Conservation (phyloP, 1,284 basidiomycete species). For the Boletus holoroseus region DNA sequence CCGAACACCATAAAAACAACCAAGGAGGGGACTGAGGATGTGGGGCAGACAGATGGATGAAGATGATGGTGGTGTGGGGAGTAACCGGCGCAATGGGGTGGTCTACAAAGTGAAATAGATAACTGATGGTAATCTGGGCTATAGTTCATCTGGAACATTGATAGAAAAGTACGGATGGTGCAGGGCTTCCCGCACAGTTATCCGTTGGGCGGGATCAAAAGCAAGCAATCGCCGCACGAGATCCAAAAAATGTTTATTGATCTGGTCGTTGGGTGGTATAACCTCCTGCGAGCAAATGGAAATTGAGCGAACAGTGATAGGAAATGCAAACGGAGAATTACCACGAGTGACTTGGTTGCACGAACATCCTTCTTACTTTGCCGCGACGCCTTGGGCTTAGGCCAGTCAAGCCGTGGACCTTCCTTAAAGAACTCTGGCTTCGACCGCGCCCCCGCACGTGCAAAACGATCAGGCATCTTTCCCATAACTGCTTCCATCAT, state of each 20-base stretch:
- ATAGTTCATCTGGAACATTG: constrained; percentile 56
- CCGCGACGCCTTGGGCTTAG: constrained; percentile 78
- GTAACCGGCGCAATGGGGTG: constrained; percentile 26
- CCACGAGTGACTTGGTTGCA: constrained; percentile 74
- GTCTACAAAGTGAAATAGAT: constrained; percentile 37
- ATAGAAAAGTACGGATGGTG: constrained; percentile 80
- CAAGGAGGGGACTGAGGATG: constrained; percentile 25
- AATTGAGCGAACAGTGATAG: constrained; percentile 12
- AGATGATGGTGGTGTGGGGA: constrained; percentile 20
- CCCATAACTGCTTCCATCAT: constrained; percentile 99
- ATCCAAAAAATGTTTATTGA: constrained; percentile 80
- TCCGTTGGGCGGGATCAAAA: constrained; percentile 86
- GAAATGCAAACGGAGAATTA: constrained; percentile 35
- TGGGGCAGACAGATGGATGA: constrained; percentile 25
- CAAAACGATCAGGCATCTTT: constrained; percentile 86
- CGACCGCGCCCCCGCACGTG: constrained; percentile 61
- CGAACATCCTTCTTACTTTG: constrained; percentile 94
- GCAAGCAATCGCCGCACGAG: constrained; percentile 83
- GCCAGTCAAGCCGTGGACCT: constrained; percentile 82
- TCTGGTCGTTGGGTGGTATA: constrained; percentile 65
- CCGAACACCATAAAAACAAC: constrained; percentile 37
- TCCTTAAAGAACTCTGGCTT: constrained; percentile 94
- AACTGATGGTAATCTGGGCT: constrained; percentile 33
- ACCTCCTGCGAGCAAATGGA: constrained; percentile 57
- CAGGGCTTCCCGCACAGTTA: constrained; percentile 82